These are phyloP conservation scores for Ilyonectria sp. DNA, from an alignment of 2,329 filamentous ascomycete genomes.

Conservation along the genomic window DNA sequence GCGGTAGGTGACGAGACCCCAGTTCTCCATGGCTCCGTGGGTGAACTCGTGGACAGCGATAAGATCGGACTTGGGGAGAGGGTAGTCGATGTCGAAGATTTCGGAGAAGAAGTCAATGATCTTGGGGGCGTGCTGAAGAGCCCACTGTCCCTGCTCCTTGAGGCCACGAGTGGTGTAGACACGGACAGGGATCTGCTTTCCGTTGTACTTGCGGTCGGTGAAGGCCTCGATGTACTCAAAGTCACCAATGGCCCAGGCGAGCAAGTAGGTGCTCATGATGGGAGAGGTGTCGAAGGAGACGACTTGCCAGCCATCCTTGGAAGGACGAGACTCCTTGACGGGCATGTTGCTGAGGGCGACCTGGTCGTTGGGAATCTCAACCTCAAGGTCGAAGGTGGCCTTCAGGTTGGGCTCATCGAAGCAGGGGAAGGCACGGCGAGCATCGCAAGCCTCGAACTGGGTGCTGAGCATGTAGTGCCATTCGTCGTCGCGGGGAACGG, in stretches of 20 bases:
- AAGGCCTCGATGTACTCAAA: constrained; percentile 97
- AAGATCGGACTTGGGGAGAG: constrained; percentile 91
- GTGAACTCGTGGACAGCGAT: constrained; percentile 95
- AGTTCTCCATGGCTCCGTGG: constrained; percentile 92
- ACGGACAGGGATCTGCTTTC: constrained; percentile 90
- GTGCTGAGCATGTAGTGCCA: constrained; percentile 89
- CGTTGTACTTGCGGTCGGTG: constrained; percentile 91
- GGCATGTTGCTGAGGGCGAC: constrained; percentile 97
- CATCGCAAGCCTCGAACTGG: constrained; percentile 97
- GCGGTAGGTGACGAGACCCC: constrained; percentile 95
- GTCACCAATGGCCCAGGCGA: constrained; percentile 96
- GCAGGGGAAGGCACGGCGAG: constrained; percentile 94
- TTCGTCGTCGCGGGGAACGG: constrained; percentile 81
- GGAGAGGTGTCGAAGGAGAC: constrained; percentile 89
- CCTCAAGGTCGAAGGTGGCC: constrained; percentile 93
- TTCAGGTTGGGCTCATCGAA: constrained; percentile 99
- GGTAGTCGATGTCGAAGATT: constrained; percentile 93
- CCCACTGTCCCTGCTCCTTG: constrained; percentile 91
- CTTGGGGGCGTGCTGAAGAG: constrained; percentile 90
- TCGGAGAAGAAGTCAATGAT: constrained; percentile 98
- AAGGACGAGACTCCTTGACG: constrained; percentile 77
- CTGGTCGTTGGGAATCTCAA: constrained; percentile 91
- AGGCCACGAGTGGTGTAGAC: constrained; percentile 97
- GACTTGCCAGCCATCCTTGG: constrained; percentile 75
- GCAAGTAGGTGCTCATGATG: constrained; percentile 91